Conservation (phyloP, 768 basidiomycete genomes). For the Boletus speciosus region DNA sequence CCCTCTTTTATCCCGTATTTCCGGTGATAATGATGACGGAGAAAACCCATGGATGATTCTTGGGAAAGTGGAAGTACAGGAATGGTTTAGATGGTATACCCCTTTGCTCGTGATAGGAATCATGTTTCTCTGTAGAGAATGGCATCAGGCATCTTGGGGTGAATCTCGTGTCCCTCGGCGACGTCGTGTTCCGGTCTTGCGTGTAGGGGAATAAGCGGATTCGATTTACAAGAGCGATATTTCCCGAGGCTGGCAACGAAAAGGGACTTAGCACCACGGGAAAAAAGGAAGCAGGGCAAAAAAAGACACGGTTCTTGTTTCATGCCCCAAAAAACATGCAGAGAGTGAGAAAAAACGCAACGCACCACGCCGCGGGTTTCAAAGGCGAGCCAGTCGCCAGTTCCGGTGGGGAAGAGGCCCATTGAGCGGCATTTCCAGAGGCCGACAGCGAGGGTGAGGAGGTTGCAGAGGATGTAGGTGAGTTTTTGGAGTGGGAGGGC, state of each 20-base stretch:
- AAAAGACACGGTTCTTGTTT: too few species aligned
- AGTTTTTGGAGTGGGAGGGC: constrained; percentile 69
- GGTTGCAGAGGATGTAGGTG: constrained; percentile 67
- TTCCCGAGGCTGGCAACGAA: constrained; percentile 40
- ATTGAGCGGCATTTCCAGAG: constrained; percentile 92
- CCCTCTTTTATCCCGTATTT: constrained; percentile 5
- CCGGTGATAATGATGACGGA: constrained; percentile 8
- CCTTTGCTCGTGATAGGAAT: constrained; percentile 21
- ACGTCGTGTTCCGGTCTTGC: background rate
- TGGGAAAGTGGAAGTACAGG: constrained; percentile 18
- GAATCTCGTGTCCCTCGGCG: background rate
- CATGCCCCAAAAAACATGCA: too few species aligned
- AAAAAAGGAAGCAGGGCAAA: too few species aligned
- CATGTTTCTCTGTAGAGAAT: constrained; percentile 12
- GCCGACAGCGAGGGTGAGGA: constrained; percentile 77
- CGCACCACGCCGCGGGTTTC: constrained; percentile 70
- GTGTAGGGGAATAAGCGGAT: background rate
- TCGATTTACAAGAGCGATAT: constrained; percentile 35
- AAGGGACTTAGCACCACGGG: background rate
- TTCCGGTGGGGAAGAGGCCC: constrained; percentile 87
- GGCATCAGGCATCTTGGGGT: constrained; percentile 11
- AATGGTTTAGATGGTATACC: constrained; percentile 19
- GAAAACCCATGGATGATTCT: constrained; percentile 17
- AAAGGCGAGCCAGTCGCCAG: constrained; percentile 94
- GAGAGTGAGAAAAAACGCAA: background rate